These are phyloP conservation scores for Beauveria asiatica DNA, from an alignment of 2,329 filamentous ascomycete species.

Conservation along the genomic window DNA sequence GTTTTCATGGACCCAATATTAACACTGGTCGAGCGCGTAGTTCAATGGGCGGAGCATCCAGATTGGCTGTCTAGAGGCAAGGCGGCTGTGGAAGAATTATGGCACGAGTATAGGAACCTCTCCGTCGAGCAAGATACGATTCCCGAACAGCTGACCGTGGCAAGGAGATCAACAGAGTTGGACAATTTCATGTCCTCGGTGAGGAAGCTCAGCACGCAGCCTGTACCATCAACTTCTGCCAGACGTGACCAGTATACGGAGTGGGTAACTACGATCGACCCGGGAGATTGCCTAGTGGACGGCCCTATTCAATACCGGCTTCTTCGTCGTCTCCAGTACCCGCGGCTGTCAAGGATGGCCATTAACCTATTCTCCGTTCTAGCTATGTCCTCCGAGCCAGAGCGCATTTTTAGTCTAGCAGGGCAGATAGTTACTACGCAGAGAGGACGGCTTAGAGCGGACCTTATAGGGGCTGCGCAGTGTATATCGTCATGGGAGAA, in stretches of 20 bases:
- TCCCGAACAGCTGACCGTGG: neutral
- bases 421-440: neutral
- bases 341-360: constrained; percentile 8
- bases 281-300: constrained; percentile 9
- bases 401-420: constrained; percentile 8
- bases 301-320: constrained; percentile 8
- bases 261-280: constrained; percentile 6
- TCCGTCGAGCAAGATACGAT: neutral
- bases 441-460: constrained; percentile 1
- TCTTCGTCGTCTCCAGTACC: constrained; percentile 7
- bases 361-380: constrained; percentile 9
- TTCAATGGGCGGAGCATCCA: too few relatives aligned
- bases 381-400: constrained; percentile 10
- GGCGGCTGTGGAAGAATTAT: too few relatives aligned
- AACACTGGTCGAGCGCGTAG: constrained; percentile 22
- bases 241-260: constrained; percentile 6
- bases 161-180: neutral
- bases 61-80: too few relatives aligned
- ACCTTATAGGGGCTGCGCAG: constrained; percentile 4
- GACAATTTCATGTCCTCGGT: neutral
- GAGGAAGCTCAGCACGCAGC: neutral
- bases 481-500: constrained; percentile 10
- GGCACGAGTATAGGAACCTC: too few relatives aligned
- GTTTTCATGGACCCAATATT: too few relatives aligned
- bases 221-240: neutral